A percentile compares a stretch with the other conserved stretches of the same genome.
These are phyloP conservation scores for Sphaerobolus stellatus DNA, from an alignment of 1,284 basidiomycete genomes.

Conservation along the genomic window DNA sequence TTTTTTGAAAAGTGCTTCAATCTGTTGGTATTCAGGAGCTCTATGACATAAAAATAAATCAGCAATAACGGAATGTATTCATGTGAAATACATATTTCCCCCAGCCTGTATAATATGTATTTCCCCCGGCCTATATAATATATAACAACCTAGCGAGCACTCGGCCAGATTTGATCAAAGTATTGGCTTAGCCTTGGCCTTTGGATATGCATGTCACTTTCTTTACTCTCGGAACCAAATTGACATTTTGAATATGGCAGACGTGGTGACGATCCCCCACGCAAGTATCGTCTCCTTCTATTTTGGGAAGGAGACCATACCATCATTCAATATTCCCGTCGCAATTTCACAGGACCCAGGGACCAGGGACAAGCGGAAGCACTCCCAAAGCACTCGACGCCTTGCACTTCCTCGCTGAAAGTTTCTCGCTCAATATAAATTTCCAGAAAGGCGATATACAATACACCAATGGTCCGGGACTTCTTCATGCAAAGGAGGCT, in stretches of 20 bases:
- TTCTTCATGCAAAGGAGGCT: conserved; percentile 46
- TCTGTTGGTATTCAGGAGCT: too few species aligned
- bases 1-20: too few species aligned
- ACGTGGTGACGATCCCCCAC: conserved; percentile 40
- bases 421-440: conserved; percentile 42
- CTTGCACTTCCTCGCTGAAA: conserved; percentile 45
- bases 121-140: too few species aligned
- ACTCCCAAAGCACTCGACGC: conserved; percentile 47
- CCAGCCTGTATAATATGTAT: too few species aligned
- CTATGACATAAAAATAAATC: too few species aligned
- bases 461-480: conserved; percentile 46
- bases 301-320: conserved; percentile 40
- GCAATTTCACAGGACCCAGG: conserved; percentile 43
- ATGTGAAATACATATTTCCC: too few species aligned
- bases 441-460: conserved; percentile 52
- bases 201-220: conserved; percentile 41
- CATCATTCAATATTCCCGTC: conserved; percentile 48
- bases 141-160: conserved; percentile 47
- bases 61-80: too few species aligned
- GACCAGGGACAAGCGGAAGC: conserved; percentile 42
- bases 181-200: conserved; percentile 42
- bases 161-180: conserved; percentile 43
- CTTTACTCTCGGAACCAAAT: not conserved
- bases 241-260: conserved; percentile 21
- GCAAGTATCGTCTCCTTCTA: conserved; percentile 39